Evolutionary conservation across 768 basidiomycete genomes (phyloP).

Genomic region (Mycena filopes): DNA sequence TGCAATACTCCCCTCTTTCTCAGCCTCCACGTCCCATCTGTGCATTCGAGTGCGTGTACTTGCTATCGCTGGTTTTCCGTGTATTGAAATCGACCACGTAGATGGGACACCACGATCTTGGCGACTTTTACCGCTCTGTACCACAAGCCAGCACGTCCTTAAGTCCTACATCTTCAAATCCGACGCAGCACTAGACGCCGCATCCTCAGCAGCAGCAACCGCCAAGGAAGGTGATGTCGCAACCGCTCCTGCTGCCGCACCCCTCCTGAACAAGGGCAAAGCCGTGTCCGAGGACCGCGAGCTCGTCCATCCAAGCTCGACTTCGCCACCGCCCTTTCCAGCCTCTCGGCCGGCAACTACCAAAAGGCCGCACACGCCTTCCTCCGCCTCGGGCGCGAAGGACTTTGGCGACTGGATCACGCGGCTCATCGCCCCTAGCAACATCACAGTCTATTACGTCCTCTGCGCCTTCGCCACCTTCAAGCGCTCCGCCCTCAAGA

Average conservation of each 20-base stretch:
- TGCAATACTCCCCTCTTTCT: too few species aligned
- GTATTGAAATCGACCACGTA: conserved; percentile 43
- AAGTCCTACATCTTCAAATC: conserved; percentile 98
- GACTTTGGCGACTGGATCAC: conserved; percentile 84
- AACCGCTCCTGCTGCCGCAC: conserved; percentile 23
- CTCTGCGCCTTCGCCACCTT: conserved; percentile 86
- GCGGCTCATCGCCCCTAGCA: conserved; percentile 83
- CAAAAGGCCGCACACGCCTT: conserved; percentile 85
- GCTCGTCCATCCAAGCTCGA: conserved; percentile 82
- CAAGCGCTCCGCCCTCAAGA: conserved; percentile 74
- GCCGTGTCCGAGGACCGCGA: conserved; percentile 69
- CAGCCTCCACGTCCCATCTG: too few species aligned
- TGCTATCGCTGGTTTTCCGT: not conserved
- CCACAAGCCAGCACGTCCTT: conserved; percentile 90
- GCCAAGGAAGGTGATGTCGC: conserved; percentile 35
- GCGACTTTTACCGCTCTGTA: conserved; percentile 83
- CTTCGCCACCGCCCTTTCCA: conserved; percentile 81
- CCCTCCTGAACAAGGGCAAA: conserved; percentile 45
- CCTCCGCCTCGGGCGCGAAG: conserved; percentile 70
- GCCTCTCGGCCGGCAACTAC: conserved; percentile 77
- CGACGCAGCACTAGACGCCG: conserved; percentile 87
- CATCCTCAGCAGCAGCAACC: conserved; percentile 47
- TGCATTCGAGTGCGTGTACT: conserved; percentile 79
- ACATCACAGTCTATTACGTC: conserved; percentile 89
- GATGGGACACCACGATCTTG: conserved; percentile 94